Percentiles rank a stretch among this genome's conserved stretches.
Evolutionary conservation across 75 land plant genomes (phyloP).

Genomic region (Pinus albicaulis): DNA sequence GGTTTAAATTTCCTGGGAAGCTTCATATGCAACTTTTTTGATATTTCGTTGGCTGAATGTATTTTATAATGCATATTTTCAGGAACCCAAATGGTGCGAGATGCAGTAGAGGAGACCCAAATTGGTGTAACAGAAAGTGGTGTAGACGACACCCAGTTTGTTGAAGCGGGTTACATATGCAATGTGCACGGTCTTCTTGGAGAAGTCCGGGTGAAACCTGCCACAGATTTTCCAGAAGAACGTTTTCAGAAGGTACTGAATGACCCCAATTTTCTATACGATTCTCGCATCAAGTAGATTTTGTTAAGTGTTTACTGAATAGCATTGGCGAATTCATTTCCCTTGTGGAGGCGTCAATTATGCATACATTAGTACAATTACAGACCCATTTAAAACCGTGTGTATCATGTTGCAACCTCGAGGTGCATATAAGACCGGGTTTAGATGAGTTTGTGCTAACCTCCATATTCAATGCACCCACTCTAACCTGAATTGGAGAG

Average conservation of each 20-base stretch:
- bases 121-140: background rate
- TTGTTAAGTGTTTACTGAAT: background rate
- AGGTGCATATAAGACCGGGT: too few relatives aligned
- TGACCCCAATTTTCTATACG: background rate
- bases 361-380: too few relatives aligned
- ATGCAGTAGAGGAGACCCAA: background rate
- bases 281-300: background rate
- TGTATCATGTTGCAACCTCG: too few relatives aligned
- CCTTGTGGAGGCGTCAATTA: too few relatives aligned
- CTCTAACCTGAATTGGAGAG: too few relatives aligned
- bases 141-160: constrained; percentile 29
- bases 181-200: constrained; percentile 82
- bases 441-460: too few relatives aligned
- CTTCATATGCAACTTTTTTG: background rate
- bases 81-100: background rate
- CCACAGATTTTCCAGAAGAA: constrained; percentile 83
- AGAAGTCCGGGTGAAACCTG: constrained; percentile 67
- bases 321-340: background rate
- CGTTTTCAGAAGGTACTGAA: constrained; percentile 63
- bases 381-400: too few relatives aligned
- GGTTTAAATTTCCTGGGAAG: background rate
- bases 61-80: background rate
- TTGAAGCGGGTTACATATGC: constrained; percentile 73
- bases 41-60: background rate
- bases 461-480: too few relatives aligned